phyloP scores from a whole-genome alignment of 768 basidiomycete species.

The Kwoniella dejecticola region DNA sequence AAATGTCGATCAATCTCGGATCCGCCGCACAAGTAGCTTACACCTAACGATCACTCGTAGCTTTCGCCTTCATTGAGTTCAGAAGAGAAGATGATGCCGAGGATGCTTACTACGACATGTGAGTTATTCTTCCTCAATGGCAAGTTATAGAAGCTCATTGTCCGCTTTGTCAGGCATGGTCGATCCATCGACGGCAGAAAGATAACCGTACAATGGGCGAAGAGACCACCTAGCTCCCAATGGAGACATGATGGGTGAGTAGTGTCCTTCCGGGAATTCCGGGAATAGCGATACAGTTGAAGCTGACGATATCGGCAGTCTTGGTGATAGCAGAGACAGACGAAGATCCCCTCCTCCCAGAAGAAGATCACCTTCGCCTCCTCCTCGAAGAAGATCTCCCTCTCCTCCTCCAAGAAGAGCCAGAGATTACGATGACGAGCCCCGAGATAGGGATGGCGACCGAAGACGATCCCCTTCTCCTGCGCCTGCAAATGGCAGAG shows the following conservation, averaged over 20 bases:
- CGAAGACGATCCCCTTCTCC: slow-evolving; percentile 43
- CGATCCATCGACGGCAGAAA: slow-evolving; percentile 72
- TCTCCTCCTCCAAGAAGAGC: slow-evolving; percentile 25
- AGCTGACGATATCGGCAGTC: background rate
- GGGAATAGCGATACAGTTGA: background rate
- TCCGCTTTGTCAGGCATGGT: slow-evolving; percentile 73
- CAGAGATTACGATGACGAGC: slow-evolving; percentile 10
- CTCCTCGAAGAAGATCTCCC: slow-evolving; percentile 27
- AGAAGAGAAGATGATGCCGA: slow-evolving; percentile 75
- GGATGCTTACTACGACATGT: slow-evolving; percentile 84
- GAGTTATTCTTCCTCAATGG: too few species aligned
- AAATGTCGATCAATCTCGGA: background rate
- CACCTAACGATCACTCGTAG: slow-evolving; percentile 51
- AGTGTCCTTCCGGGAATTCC: background rate
- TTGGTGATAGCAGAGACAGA: slow-evolving; percentile 10
- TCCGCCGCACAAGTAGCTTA: slow-evolving; percentile 10
- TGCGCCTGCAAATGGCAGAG: slow-evolving; percentile 40
- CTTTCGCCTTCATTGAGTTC: slow-evolving; percentile 86
- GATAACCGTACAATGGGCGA: slow-evolving; percentile 69
- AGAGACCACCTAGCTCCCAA: slow-evolving; percentile 77
- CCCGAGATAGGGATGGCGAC: slow-evolving; percentile 55
- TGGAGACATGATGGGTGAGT: slow-evolving; percentile 70
- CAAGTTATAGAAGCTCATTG: too few species aligned
- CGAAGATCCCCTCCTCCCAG: slow-evolving; percentile 35
- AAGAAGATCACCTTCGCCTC: slow-evolving; percentile 27